These are phyloP conservation scores for Monilinia vaccinii-corymbosi DNA, from an alignment of 2,329 filamentous ascomycete species.

Conservation along the genomic window DNA sequence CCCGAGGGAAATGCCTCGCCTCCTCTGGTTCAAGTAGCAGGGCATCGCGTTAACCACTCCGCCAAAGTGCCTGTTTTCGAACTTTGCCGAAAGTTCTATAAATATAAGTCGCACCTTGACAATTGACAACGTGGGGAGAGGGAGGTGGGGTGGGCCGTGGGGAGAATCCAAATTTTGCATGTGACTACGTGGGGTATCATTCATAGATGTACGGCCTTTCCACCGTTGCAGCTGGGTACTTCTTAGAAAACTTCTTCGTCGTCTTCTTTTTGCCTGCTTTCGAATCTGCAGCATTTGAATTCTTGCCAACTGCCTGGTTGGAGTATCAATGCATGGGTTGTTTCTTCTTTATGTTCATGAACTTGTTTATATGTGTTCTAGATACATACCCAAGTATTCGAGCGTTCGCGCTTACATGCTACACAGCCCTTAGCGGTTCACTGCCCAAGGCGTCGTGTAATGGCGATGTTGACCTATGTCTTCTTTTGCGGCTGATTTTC, in stretches of 20 bases:
- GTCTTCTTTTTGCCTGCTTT: neutral
- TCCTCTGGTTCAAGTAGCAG: neutral
- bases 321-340: neutral
- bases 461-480: too few relatives aligned
- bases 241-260: neutral
- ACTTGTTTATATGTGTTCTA: too few relatives aligned
- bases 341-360: neutral
- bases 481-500: too few relatives aligned
- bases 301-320: neutral
- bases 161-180: too few relatives aligned
- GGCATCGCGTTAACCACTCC: neutral
- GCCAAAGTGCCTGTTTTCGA: neutral
- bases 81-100: neutral
- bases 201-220: too few relatives aligned
- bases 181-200: too few relatives aligned
- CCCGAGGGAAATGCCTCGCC: conserved; percentile 33
- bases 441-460: too few relatives aligned
- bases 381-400: too few relatives aligned
- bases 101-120: neutral
- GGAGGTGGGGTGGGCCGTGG: neutral
- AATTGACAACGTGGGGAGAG: neutral
- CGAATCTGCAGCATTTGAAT: neutral
- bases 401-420: too few relatives aligned
- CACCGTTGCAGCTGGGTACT: neutral
- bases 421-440: too few relatives aligned